These are phyloP conservation scores for Globisporangium rhizosaccharum DNA, from an alignment of 352 stramenopile species.

Conservation along the genomic window DNA sequence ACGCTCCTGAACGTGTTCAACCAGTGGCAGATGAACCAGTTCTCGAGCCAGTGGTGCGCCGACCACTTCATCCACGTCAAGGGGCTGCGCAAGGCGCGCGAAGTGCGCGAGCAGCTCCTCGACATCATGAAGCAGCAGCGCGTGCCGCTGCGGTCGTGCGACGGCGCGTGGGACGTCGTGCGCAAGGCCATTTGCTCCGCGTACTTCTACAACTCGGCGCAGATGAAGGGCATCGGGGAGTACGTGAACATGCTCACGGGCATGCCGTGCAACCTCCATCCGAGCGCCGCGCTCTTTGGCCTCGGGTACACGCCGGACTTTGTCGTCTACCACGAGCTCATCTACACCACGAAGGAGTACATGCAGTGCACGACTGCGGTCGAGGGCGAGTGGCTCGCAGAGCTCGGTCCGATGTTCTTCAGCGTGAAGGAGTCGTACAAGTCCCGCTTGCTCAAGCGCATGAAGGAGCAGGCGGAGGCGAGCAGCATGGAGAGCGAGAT, in stretches of 20 bases:
- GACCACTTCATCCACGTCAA: slow-evolving; percentile 98
- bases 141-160: slow-evolving; percentile 86
- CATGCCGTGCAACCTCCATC: slow-evolving; percentile 96
- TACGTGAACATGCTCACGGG: slow-evolving; percentile 99
- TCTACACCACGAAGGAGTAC: slow-evolving; percentile 98
- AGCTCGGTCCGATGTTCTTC: slow-evolving; percentile 99
- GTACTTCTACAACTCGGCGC: slow-evolving; percentile 99
- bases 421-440: slow-evolving; percentile 97
- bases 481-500: slow-evolving; percentile 86
- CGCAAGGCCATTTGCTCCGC: slow-evolving; percentile 98
- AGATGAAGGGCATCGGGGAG: slow-evolving; percentile 99
- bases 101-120: slow-evolving; percentile 95
- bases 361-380: slow-evolving; percentile 98
- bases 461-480: slow-evolving; percentile 74
- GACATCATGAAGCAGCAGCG: slow-evolving; percentile 98
- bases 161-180: slow-evolving; percentile 95
- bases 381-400: slow-evolving; percentile 98
- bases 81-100: slow-evolving; percentile 83
- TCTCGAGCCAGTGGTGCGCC: slow-evolving; percentile 92
- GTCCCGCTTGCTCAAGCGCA: slow-evolving; percentile 86
- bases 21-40: slow-evolving; percentile 93
- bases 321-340: slow-evolving; percentile 99
- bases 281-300: slow-evolving; percentile 95
- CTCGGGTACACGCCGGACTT: slow-evolving; percentile 99
- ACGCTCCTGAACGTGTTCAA: slow-evolving; percentile 97